Evolutionary conservation across 1,139 yeast species (phyloP), one percentile per base, ranked within the genome.

Genomic region (Hemisphaericaspora lyxosophila): DNA sequence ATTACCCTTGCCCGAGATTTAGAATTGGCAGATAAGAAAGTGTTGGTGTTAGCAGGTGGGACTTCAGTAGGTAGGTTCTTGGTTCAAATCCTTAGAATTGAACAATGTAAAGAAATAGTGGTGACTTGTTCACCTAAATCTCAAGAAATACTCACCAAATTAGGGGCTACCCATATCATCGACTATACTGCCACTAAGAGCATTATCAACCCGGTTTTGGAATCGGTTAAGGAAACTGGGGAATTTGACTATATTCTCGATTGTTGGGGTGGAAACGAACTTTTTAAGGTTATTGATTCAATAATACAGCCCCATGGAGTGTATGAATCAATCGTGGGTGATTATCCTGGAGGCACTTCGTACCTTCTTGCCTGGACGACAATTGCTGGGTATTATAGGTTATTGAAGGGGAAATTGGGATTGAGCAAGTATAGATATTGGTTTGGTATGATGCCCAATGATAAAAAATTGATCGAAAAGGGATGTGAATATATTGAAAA

Each of bases 41-140:
- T 85, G 1, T 62, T 85, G 35, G 67, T 86, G 28, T 67, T 84
- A 42, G 95, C 95, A 31, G 92, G 85, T 11, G 78, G 86, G 4
- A 78, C 94, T 1, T 67, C 82, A n/a, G 85, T 84, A 5, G 95
- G 92, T 2, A 59, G 78, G 43, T 73, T 67, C 60, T 71, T 75
- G 3, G 66, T 80, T 20, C 88, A 82, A 53, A 51, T 85, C 16
- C 73, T 81, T 16, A 80, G 75, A 46, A 57, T 64, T 41, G 73
- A 67, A 44, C 62, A 70, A 4, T 72, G 76, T 3, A 57, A 57
- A 28, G 70, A 71, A 38, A 64, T 81, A 8, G 75, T 75, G 2
- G 75, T 69, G 2, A 67, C 62, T 5, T 60, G 67, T 45, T 64
- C 70, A 0, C 35, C 49, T 2, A 42, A 40, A 22, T 56, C 82